Evolutionary conservation across 495 filamentous ascomycete species (phyloP).

Genomic region (Podospora bellae-mahoneyi): DNA sequence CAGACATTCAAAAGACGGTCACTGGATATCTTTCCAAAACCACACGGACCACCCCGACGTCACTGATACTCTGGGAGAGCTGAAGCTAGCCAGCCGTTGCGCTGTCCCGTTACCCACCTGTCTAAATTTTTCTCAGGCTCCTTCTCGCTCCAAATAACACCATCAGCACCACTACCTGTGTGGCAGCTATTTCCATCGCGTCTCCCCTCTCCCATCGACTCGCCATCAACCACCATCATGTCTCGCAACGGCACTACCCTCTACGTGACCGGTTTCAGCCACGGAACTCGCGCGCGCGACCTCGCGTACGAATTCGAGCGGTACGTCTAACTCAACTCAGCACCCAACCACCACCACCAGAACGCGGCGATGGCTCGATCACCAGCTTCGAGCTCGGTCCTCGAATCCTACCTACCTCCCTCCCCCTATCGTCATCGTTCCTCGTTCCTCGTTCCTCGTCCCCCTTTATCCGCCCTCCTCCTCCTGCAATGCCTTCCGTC

Average conservation of each 20-base stretch:
- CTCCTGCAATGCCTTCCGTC: constrained; percentile 14
- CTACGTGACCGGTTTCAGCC: constrained; percentile 96
- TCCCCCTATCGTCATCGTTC: constrained; percentile 17
- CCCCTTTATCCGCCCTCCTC: constrained; percentile 41
- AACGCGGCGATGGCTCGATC: constrained; percentile 44
- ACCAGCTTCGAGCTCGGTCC: constrained; percentile 41
- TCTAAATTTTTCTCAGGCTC: constrained; percentile 20
- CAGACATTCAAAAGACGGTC: background rate
- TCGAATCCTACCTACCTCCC: constrained; percentile 33
- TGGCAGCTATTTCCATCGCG: constrained; percentile 4
- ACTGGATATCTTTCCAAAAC: background rate
- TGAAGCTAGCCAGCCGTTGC: background rate
- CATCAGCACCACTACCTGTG: background rate
- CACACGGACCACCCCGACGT: background rate
- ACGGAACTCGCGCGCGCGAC: constrained; percentile 98
- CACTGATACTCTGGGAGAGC: constrained; percentile 1
- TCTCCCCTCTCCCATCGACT: background rate
- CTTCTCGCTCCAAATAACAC: background rate
- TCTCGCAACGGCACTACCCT: constrained; percentile 92
- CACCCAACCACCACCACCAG: constrained; percentile 6
- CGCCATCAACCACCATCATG: constrained; percentile 52
- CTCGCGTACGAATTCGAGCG: constrained; percentile 99
- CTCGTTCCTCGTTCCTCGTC: constrained; percentile 25
- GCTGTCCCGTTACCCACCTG: background rate
- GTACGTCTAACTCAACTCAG: constrained; percentile 48